Evolutionary conservation across 2,329 filamentous ascomycete genomes (phyloP).

Genomic region (Colletotrichum godetiae): DNA sequence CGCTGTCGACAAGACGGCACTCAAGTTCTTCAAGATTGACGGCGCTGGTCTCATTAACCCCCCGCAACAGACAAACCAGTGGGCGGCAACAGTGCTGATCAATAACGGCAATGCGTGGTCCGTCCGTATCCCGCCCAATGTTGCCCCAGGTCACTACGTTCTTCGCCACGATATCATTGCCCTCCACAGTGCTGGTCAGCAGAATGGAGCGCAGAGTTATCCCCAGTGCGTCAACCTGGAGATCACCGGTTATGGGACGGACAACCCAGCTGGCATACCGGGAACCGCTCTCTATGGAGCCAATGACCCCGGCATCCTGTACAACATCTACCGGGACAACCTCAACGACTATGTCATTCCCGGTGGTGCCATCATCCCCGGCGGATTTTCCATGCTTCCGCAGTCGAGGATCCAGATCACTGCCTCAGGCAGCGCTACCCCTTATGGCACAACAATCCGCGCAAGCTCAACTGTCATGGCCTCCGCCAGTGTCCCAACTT

Average conservation of each 20-base stretch:
- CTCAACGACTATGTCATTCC: constrained; percentile 40
- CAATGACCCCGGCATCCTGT: constrained; percentile 62
- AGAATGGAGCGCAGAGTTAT: constrained; percentile 59
- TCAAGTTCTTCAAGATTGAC: constrained; percentile 61
- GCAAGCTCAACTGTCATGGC: not conserved
- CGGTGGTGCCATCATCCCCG: constrained; percentile 44
- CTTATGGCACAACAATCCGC: constrained; percentile 4
- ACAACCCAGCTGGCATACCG: constrained; percentile 55
- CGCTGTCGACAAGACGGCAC: constrained; percentile 51
- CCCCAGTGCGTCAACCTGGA: constrained; percentile 67
- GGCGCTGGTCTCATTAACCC: constrained; percentile 48
- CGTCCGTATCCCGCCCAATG: constrained; percentile 58
- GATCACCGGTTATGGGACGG: constrained; percentile 62
- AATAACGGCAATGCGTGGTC: constrained; percentile 63
- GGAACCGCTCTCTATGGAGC: constrained; percentile 65
- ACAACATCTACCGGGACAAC: constrained; percentile 62
- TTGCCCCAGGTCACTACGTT: constrained; percentile 64
- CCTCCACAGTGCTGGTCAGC: constrained; percentile 58
- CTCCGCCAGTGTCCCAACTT: not conserved
- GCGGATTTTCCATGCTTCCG: constrained; percentile 35
- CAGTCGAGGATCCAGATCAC: constrained; percentile 36
- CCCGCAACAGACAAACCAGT: constrained; percentile 47
- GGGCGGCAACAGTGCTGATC: constrained; percentile 57
- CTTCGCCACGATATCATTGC: constrained; percentile 67
- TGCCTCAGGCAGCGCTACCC: constrained; percentile 36